A percentile compares a stretch with the other conserved stretches of the same genome.
Evolutionary conservation across 805 yeast species (phyloP).

Genomic region (Lachancea sp.): DNA sequence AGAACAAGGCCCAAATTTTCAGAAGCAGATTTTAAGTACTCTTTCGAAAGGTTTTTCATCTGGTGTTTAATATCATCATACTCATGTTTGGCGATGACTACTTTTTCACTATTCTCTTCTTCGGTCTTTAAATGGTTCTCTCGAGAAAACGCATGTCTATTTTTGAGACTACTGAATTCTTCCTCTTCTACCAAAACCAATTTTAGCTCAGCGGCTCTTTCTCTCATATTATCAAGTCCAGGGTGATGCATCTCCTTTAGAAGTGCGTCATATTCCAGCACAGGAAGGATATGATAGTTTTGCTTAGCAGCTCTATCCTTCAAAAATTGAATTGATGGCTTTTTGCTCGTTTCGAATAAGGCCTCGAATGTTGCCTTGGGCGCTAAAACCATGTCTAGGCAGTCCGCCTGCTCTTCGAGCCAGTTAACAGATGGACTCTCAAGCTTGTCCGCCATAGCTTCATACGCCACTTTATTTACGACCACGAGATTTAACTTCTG

Average conservation of each 20-base stretch:
- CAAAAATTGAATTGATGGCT: slow-evolving; percentile 6
- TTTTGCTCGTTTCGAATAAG: neutral
- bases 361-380: neutral
- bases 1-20: neutral
- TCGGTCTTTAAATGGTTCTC: neutral
- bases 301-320: slow-evolving; percentile 11
- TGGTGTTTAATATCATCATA: neutral
- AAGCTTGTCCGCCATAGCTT: slow-evolving; percentile 5
- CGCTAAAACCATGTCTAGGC: slow-evolving; percentile 9
- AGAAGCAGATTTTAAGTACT: neutral
- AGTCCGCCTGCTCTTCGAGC: slow-evolving; percentile 32
- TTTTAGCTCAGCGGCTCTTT: slow-evolving; percentile 24
- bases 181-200: neutral
- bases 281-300: neutral
- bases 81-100: neutral
- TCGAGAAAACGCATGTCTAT: neutral
- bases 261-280: neutral
- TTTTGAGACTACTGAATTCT: slow-evolving; percentile 2
- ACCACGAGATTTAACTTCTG: neutral
- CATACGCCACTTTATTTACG: slow-evolving; percentile 9
- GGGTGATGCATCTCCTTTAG: neutral
- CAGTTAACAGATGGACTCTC: slow-evolving; percentile 31
- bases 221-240: slow-evolving; percentile 30
- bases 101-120: neutral
- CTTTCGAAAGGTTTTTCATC: neutral